phyloP scores from a whole-genome alignment of 148 eudicot genomes.

The Chenopodium suecicum region DNA sequence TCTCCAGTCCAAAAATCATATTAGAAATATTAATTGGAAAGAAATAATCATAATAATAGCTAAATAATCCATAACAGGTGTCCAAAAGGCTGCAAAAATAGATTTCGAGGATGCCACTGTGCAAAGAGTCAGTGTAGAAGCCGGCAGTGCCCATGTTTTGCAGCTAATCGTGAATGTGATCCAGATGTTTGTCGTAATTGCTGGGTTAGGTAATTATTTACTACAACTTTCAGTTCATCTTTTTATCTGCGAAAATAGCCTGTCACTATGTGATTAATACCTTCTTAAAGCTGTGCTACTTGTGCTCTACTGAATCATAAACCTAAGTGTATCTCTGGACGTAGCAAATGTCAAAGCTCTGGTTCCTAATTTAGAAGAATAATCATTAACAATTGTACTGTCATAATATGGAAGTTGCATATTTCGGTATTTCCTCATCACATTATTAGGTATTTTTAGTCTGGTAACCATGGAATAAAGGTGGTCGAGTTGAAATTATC shows the following conservation, averaged over 20 bases:
- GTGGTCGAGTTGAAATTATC: background rate
- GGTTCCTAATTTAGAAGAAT: background rate
- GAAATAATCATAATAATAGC: background rate
- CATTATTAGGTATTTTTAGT: background rate
- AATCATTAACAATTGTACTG: background rate
- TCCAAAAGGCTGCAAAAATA: slow-evolving; percentile 85
- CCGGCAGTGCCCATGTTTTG: slow-evolving; percentile 95
- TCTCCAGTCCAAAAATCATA: background rate
- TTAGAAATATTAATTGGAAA: background rate
- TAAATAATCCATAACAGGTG: slow-evolving; percentile 50
- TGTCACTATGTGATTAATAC: background rate
- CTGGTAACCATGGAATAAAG: background rate
- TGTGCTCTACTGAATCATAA: background rate
- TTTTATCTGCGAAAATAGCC: background rate
- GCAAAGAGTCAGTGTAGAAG: slow-evolving; percentile 98
- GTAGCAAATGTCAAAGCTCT: background rate
- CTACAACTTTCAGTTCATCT: background rate
- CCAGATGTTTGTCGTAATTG: slow-evolving; percentile 98
- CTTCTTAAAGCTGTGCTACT: background rate
- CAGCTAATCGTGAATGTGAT: slow-evolving; percentile 97
- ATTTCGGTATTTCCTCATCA: background rate
- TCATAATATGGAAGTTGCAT: background rate
- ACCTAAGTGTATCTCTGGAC: background rate
- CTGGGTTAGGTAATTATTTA: slow-evolving; percentile 80
- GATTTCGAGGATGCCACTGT: slow-evolving; percentile 96